Base-by-base conservation (phyloP, 1,284 basidiomycete species). In the Moesziomyces antarcticus region DNA sequence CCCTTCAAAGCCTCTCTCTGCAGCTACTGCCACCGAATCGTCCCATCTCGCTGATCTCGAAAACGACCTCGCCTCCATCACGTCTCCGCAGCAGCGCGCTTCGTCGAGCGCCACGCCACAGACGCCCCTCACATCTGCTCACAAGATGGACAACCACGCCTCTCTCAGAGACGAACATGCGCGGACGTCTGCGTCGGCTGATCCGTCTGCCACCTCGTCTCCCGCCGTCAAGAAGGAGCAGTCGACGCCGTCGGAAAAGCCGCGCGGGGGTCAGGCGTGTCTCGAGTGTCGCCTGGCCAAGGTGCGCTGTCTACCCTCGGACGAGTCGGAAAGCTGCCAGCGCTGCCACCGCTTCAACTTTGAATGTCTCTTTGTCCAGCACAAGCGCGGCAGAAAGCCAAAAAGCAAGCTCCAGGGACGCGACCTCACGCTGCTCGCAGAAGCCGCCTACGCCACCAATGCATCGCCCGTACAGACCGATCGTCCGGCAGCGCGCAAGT, bases 351-450 rank as follows among this genome's bases (percentile, higher is more conserved):
- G 64, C 5, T 74, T 74, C 63, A 65, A 54, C 41, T 74, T 74
- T 25, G 72, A 74, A 13, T 74, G 72, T n/a, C 56, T 74, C 21
- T 74, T 70, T 25, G 67, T 74, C 18, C 66, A 74, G 50, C 72
- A 74, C 63, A 70, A 67, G 43, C 62, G 72, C 5, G 72, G 72
- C 10, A 44, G 72, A 20, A 74, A 74, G 51, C 63, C 72, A n/a
- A 74, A 74, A 44, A 74, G 72, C 49, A 70, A 67, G 56, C 61
- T 74, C 5, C 71, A 74, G 37, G 71, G 71, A 43, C 56, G 71
- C 46, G 71, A 73, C 27, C 57, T 73, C 21, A 68, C 71, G 20
- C 52, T 73, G 21, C 54, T 73, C 1, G 71, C 71, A 5, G 71
- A 73, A 46, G 71, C 71, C 22, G 71, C 71, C 20, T 73, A 62